Evolutionary conservation across 1,284 basidiomycete species (phyloP).

Genomic region (Trichosporon sp.): DNA sequence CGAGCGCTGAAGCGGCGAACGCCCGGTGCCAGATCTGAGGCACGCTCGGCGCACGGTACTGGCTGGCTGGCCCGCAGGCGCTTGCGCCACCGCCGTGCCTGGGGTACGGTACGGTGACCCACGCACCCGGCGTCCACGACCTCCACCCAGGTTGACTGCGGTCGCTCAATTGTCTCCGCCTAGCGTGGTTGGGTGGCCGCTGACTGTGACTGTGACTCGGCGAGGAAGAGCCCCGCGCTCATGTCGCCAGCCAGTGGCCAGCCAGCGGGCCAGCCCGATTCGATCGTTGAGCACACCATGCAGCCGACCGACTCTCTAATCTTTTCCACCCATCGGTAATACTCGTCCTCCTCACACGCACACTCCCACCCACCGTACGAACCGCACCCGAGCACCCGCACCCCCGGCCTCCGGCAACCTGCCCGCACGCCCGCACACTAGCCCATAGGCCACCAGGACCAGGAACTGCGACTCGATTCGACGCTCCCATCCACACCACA

Average conservation of each 20-base stretch:
- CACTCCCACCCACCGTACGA: too few species aligned
- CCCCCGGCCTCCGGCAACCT: neutral
- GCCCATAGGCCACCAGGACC: neutral
- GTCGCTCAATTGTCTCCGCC: neutral
- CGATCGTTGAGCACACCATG: neutral
- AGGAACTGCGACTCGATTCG: neutral
- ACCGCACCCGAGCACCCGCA: neutral
- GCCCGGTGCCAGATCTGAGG: neutral
- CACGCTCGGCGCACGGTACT: neutral
- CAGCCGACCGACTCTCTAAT: neutral
- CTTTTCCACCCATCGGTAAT: neutral
- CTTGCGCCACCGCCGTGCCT: neutral
- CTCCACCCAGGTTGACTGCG: neutral
- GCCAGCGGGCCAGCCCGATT: neutral
- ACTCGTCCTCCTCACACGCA: neutral
- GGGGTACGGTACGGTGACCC: neutral
- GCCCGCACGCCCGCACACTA: neutral
- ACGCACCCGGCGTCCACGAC: neutral
- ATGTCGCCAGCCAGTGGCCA: neutral
- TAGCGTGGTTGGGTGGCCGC: neutral
- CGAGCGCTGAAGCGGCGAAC: neutral
- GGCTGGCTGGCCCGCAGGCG: neutral
- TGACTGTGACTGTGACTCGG: neutral
- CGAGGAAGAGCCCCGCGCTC: neutral
- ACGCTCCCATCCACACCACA: neutral